Percentiles rank a stretch among this genome's conserved stretches.
Conservation (phyloP, 1,139 yeast genomes). For the Lodderomyces jiufengensis region DNA sequence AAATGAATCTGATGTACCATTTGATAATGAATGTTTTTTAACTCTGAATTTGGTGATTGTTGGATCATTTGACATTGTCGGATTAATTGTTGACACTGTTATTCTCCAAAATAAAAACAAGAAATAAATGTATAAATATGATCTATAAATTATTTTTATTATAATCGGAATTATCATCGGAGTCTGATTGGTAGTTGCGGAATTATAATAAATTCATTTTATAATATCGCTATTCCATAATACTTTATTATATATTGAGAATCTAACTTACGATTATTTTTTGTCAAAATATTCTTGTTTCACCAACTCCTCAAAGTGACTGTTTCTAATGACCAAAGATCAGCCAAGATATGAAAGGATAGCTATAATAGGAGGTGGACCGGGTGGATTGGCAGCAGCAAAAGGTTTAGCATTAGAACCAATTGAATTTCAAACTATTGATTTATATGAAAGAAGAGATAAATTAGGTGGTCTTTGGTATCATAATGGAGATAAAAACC, state of each 20-base stretch:
- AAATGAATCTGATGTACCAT: background rate
- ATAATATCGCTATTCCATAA: too few relatives aligned
- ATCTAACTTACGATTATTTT: too few relatives aligned
- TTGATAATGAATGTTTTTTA: background rate
- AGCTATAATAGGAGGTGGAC: constrained; percentile 53
- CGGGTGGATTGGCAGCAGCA: constrained; percentile 48
- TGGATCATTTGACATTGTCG: background rate
- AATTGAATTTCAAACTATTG: constrained; percentile 25
- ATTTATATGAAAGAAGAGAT: constrained; percentile 41
- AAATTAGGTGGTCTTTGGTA: constrained; percentile 51
- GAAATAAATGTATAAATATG: background rate
- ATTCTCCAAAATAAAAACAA: background rate
- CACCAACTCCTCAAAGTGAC: too few relatives aligned
- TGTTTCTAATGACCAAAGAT: constrained; percentile 10
- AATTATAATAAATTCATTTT: too few relatives aligned
- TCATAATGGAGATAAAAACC: constrained; percentile 27
- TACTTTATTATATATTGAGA: too few relatives aligned
- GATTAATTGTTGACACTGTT: background rate
- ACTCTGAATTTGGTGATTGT: constrained; percentile 5
- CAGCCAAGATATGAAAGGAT: constrained; percentile 23
- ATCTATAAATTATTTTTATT: too few relatives aligned
- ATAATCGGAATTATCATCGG: too few relatives aligned
- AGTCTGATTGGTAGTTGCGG: too few relatives aligned
- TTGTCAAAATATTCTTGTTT: too few relatives aligned
- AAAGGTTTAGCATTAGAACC: constrained; percentile 45